Evolutionary conservation across 768 basidiomycete species (phyloP).

Genomic region (Austroboletus eburneus): DNA sequence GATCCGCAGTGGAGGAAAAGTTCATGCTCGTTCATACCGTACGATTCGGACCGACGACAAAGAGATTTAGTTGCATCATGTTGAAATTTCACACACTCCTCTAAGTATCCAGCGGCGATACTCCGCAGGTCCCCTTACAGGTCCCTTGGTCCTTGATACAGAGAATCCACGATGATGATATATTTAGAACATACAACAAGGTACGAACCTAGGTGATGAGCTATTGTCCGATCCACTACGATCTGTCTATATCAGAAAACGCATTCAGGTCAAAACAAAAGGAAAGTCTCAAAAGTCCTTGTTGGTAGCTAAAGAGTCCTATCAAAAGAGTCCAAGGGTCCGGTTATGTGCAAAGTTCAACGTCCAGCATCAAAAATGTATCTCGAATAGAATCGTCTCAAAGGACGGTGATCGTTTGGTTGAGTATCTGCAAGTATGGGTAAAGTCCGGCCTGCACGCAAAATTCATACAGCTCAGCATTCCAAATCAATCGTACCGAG

Average conservation of each 20-base stretch:
- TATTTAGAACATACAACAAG: background rate
- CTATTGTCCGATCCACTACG: background rate
- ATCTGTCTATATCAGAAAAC: too few relatives aligned
- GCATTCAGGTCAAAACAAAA: background rate
- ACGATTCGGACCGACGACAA: background rate
- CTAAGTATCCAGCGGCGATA: background rate
- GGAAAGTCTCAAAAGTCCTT: background rate
- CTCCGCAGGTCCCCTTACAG: background rate
- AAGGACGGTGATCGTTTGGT: conserved; percentile 25
- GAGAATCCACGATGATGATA: background rate
- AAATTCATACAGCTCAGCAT: background rate
- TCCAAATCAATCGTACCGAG: background rate
- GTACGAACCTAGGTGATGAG: background rate
- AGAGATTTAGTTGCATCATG: too few relatives aligned
- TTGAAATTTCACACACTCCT: too few relatives aligned
- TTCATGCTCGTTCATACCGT: background rate
- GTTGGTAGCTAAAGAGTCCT: background rate
- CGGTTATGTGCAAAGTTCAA: background rate
- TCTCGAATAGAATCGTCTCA: conserved; percentile 7
- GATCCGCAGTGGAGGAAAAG: background rate
- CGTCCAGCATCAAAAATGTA: background rate
- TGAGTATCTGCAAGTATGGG: conserved; percentile 32
- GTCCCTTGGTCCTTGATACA: background rate
- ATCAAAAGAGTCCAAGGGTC: background rate
- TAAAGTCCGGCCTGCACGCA: conserved; percentile 28